These are phyloP conservation scores for Komagataella pastoris DNA, from an alignment of 805 yeast genomes.

Conservation along the genomic window DNA sequence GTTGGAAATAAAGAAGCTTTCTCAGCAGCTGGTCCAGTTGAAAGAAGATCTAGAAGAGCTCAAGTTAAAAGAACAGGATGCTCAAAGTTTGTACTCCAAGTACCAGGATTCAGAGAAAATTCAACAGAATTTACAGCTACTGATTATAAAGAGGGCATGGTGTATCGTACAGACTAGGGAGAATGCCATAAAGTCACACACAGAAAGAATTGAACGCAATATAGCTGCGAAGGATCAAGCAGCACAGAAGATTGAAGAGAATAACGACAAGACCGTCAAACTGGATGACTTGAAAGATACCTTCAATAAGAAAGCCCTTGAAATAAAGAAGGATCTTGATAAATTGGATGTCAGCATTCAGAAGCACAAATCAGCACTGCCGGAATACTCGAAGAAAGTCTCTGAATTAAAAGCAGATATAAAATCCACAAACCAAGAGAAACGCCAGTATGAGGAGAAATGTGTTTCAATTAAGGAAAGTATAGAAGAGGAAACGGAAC, in stretches of 20 bases:
- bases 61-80: conserved; percentile 26
- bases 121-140: conserved; percentile 20
- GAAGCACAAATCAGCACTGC: background rate
- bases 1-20: conserved; percentile 20
- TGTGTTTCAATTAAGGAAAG: background rate
- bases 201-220: conserved; percentile 9
- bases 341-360: background rate
- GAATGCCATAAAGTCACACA: conserved; percentile 7
- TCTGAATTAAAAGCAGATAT: background rate
- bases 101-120: conserved; percentile 27
- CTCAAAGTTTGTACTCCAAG: conserved; percentile 24
- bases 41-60: conserved; percentile 24
- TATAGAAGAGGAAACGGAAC: background rate
- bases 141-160: conserved; percentile 38
- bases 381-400: background rate
- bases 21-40: conserved; percentile 23
- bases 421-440: background rate
- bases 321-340: background rate
- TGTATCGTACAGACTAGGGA: conserved; percentile 20
- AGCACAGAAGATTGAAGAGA: conserved; percentile 7
- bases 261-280: conserved; percentile 8
- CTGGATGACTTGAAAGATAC: conserved; percentile 11
- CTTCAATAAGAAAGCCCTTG: background rate
- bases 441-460: background rate
- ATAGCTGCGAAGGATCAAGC: conserved; percentile 11